Percentiles rank a stretch among this genome's conserved stretches.
These are phyloP conservation scores for Ascomycota sp. DNA, from an alignment of 2,329 filamentous ascomycete genomes.

Conservation along the genomic window DNA sequence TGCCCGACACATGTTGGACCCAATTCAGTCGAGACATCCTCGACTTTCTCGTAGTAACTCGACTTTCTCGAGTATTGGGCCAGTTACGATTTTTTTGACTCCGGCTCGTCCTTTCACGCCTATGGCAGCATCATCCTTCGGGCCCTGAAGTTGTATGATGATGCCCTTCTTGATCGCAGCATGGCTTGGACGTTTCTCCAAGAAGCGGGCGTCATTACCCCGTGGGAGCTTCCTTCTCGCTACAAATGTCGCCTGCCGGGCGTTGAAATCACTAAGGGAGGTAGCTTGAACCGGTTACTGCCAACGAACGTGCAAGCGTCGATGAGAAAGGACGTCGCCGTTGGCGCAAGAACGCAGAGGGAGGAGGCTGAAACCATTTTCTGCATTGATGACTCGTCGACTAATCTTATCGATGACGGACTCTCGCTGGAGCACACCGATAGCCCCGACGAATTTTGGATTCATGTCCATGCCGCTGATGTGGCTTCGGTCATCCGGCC, in stretches of 20 bases:
- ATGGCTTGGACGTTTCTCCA: slow-evolving; percentile 47
- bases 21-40: slow-evolving; percentile 28
- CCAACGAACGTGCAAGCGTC: slow-evolving; percentile 14
- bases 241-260: slow-evolving; percentile 37
- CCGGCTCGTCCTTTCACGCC: slow-evolving; percentile 31
- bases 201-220: slow-evolving; percentile 50
- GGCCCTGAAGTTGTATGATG: slow-evolving; percentile 36
- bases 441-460: slow-evolving; percentile 39
- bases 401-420: slow-evolving; percentile 60
- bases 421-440: slow-evolving; percentile 46
- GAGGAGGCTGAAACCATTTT: slow-evolving; percentile 33
- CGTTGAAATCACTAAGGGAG: slow-evolving; percentile 20
- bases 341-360: slow-evolving; percentile 36
- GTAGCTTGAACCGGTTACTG: slow-evolving; percentile 17
- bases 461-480: slow-evolving; percentile 63
- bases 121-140: slow-evolving; percentile 45
- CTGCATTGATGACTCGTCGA: slow-evolving; percentile 48
- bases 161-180: slow-evolving; percentile 20
- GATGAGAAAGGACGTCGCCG: slow-evolving; percentile 22
- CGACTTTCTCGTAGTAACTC: slow-evolving; percentile 46
- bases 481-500: slow-evolving; percentile 49
- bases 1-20: slow-evolving; percentile 10
- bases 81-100: slow-evolving; percentile 31
- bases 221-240: slow-evolving; percentile 47
- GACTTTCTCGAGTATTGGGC: slow-evolving; percentile 54